Conservation (phyloP, 257 asterid species). For the Ajuga chamaepitys region DNA sequence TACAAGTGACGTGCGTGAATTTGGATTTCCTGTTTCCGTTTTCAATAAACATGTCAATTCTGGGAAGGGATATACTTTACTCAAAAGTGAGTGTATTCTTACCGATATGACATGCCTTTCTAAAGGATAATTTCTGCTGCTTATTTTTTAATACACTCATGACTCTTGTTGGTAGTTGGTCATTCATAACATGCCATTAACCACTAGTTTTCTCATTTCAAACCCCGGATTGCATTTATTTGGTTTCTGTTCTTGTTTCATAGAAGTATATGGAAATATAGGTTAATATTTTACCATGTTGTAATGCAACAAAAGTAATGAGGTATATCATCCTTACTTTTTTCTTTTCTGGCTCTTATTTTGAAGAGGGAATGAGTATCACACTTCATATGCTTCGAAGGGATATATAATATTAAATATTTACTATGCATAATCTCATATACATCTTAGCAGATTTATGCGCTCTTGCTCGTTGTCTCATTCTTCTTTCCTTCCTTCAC, state of each 20-base stretch:
- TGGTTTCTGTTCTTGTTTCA: background rate
- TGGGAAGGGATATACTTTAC: background rate
- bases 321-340: no score
- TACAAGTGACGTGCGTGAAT: no score
- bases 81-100: background rate
- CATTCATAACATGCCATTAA: no score
- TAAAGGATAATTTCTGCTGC: background rate
- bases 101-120: background rate
- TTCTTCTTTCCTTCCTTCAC: constrained; percentile 6
- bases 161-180: background rate
- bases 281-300: background rate
- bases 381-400: background rate
- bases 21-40: no score
- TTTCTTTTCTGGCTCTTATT: no score
- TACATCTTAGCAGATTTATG: no score
- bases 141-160: background rate
- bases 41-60: background rate
- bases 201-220: background rate
- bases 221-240: background rate
- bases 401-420: background rate
- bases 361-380: background rate
- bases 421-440: background rate
- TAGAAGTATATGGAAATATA: background rate
- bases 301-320: background rate
- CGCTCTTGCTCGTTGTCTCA: background rate